Evolutionary conservation across 345 rosid species (phyloP).

Genomic region (Tarenaya hassleriana): DNA sequence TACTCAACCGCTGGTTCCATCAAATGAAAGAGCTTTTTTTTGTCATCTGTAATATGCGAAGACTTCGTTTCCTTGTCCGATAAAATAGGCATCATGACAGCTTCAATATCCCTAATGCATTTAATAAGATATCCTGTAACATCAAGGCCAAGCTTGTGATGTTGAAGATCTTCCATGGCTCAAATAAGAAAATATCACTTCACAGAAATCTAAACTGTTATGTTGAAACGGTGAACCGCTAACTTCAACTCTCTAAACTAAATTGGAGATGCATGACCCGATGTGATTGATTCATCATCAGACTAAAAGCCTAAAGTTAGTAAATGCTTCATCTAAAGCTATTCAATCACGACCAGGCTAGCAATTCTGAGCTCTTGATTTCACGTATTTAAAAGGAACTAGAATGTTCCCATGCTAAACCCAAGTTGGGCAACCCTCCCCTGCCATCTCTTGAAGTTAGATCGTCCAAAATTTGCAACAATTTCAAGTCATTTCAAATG

Average conservation of each 20-base stretch:
- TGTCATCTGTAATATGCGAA: slow-evolving; percentile 38
- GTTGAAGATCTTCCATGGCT: slow-evolving; percentile 7
- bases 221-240: slow-evolving; percentile 12
- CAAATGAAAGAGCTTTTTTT: slow-evolving; percentile 49
- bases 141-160: slow-evolving; percentile 17
- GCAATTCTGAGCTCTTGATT: too few relatives aligned
- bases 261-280: slow-evolving; percentile 2
- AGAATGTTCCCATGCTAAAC: slow-evolving; percentile 7
- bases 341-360: slow-evolving; percentile 11
- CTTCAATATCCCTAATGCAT: slow-evolving; percentile 58
- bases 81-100: slow-evolving; percentile 38
- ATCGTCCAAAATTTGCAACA: too few relatives aligned
- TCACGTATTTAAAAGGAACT: not conserved
- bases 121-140: slow-evolving; percentile 51
- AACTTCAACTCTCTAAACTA: slow-evolving; percentile 13
- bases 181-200: slow-evolving; percentile 4
- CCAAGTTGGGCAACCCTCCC: slow-evolving; percentile 4
- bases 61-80: slow-evolving; percentile 32
- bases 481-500: too few relatives aligned
- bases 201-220: slow-evolving; percentile 2
- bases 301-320: slow-evolving; percentile 6
- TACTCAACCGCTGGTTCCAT: slow-evolving; percentile 80
- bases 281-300: slow-evolving; percentile 18
- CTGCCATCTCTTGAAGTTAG: too few relatives aligned
- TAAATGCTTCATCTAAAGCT: slow-evolving; percentile 5